phyloP scores from a whole-genome alignment of 768 basidiomycete genomes.

The Tylopilus sp. region DNA sequence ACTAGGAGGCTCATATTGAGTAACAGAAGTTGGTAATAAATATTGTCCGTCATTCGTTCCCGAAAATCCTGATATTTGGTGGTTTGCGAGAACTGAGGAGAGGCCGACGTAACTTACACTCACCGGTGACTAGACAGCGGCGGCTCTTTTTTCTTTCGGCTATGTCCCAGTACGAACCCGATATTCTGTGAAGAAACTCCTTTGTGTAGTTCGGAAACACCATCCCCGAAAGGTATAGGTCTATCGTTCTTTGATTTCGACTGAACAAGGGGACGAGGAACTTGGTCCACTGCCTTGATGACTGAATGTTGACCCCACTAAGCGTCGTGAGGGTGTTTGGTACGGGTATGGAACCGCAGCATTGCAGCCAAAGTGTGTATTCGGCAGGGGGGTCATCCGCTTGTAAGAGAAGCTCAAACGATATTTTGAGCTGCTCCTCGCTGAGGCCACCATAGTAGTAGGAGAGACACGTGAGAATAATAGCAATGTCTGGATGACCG shows the following conservation, averaged over 20 bases:
- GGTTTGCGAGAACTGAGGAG: too few species aligned
- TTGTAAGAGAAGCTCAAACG: conserved; percentile 28
- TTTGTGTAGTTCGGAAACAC: conserved; percentile 39
- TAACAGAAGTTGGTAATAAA: background rate
- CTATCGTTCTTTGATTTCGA: background rate
- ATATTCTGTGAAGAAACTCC: conserved; percentile 34
- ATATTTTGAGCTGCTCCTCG: conserved; percentile 24
- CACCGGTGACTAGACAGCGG: background rate
- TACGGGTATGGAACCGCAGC: background rate
- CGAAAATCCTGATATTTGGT: background rate
- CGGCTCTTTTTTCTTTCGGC: conserved; percentile 25
- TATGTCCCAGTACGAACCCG: conserved; percentile 38
- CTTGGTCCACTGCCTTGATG: conserved; percentile 20
- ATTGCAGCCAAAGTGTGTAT: conserved; percentile 32
- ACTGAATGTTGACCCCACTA: conserved; percentile 27
- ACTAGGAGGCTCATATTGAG: background rate
- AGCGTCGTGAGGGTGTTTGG: conserved; percentile 20
- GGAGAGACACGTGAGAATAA: background rate
- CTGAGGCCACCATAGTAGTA: conserved; percentile 4
- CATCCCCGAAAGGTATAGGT: conserved; percentile 33
- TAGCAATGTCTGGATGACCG: background rate
- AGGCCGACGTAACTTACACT: background rate
- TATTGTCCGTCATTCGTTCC: background rate
- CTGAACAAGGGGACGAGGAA: background rate
- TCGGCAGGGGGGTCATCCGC: conserved; percentile 31